Evolutionary conservation across 2,329 filamentous ascomycete species (phyloP).

Genomic region (Aspergillus glaucus): DNA sequence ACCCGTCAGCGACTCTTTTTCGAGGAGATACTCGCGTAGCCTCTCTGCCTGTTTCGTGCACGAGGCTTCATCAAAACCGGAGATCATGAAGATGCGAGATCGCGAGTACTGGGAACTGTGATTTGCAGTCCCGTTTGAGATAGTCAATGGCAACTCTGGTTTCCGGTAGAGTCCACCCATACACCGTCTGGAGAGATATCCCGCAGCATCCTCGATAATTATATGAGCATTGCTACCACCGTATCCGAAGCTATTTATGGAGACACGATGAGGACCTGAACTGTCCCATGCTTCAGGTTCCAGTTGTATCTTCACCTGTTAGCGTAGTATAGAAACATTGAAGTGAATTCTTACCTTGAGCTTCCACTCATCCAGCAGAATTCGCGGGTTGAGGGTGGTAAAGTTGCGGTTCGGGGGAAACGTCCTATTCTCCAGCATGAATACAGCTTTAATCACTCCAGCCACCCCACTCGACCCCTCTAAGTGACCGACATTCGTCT

Average conservation of each 20-base stretch:
- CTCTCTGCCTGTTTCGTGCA: constrained; percentile 8
- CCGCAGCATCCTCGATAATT: constrained; percentile 29
- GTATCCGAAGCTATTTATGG: constrained; percentile 41
- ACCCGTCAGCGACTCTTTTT: not conserved
- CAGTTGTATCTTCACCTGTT: constrained; percentile 11
- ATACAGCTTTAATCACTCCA: constrained; percentile 32
- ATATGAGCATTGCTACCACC: constrained; percentile 43
- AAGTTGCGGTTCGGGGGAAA: constrained; percentile 43
- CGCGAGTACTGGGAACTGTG: not conserved
- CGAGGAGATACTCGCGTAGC: constrained; percentile 8
- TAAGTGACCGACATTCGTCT: constrained; percentile 19
- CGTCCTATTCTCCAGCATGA: constrained; percentile 41
- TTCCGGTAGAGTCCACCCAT: not conserved
- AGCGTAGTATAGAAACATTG: not conserved
- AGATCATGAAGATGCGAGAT: constrained; percentile 14
- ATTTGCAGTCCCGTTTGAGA: not conserved
- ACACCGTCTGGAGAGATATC: constrained; percentile 5
- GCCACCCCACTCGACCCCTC: constrained; percentile 17
- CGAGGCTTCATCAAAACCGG: constrained; percentile 16
- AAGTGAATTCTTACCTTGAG: constrained; percentile 7
- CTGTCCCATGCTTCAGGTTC: constrained; percentile 13
- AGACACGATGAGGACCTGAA: constrained; percentile 11
- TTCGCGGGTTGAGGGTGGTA: constrained; percentile 31
- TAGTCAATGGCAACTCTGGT: too few relatives aligned
- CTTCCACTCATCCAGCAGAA: constrained; percentile 31